Conservation (phyloP, 192 early-diverging fungal species). For the Rhizoclosmatium globosum region DNA sequence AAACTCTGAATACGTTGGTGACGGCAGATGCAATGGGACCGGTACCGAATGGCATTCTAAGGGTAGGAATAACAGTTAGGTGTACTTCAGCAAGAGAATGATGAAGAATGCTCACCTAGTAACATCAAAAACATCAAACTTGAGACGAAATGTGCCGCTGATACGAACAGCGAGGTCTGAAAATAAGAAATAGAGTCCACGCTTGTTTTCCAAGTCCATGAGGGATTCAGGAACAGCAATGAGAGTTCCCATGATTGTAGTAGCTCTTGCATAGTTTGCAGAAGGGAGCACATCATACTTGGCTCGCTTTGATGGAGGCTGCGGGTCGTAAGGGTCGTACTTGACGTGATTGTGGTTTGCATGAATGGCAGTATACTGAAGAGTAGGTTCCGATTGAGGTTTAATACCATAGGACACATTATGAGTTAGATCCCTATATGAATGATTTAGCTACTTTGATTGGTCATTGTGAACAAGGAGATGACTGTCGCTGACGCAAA, state of each 20-base stretch:
- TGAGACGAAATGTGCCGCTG: slow-evolving; percentile 50
- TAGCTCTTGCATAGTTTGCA: neutral
- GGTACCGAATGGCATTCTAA: neutral
- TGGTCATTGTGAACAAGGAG: no score
- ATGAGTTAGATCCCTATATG: neutral
- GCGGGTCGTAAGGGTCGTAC: no score
- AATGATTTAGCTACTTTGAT: no score
- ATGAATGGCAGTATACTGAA: no score
- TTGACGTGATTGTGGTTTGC: no score
- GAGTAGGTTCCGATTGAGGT: neutral
- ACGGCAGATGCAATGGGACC: slow-evolving; percentile 21
- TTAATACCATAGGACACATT: neutral
- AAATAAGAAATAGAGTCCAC: slow-evolving; percentile 59
- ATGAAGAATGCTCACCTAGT: slow-evolving; percentile 33
- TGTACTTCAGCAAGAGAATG: neutral
- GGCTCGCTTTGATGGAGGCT: neutral
- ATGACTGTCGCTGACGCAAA: no score
- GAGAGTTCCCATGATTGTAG: slow-evolving; percentile 45
- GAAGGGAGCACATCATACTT: slow-evolving; percentile 1
- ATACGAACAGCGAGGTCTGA: slow-evolving; percentile 53
- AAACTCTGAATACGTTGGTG: slow-evolving; percentile 33
- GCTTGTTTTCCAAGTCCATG: slow-evolving; percentile 42
- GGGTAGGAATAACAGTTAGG: neutral
- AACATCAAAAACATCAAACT: slow-evolving; percentile 50
- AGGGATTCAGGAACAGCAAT: slow-evolving; percentile 43